Evolutionary conservation across 2,329 filamentous ascomycete species (phyloP).

Genomic region (Tolypocladium nubicola): DNA sequence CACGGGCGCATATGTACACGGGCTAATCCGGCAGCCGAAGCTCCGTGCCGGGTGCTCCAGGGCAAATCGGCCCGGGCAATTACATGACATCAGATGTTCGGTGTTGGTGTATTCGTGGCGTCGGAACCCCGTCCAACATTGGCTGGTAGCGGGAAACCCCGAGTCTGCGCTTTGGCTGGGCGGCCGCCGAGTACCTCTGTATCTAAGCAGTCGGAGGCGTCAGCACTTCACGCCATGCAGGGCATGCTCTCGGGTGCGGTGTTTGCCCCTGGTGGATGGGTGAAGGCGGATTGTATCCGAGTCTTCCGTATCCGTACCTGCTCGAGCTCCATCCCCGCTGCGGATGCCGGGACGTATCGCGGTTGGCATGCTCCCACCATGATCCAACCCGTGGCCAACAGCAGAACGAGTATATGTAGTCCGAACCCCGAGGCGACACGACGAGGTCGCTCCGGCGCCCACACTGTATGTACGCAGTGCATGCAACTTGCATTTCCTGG

Average conservation of each 20-base stretch:
- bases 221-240: too few species aligned
- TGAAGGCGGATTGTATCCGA: neutral
- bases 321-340: neutral
- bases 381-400: neutral
- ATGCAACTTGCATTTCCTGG: neutral
- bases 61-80: neutral
- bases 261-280: too few species aligned
- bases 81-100: neutral
- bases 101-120: neutral
- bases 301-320: neutral
- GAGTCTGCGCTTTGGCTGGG: too few species aligned
- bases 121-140: too few species aligned
- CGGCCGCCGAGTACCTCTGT: too few species aligned
- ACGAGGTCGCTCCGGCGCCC: neutral
- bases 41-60: neutral
- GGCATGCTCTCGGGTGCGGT: too few species aligned
- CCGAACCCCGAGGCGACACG: too few species aligned
- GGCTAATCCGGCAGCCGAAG: neutral
- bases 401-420: too few species aligned
- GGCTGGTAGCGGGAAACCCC: too few species aligned
- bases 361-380: neutral
- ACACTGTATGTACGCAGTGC: neutral
- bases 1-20: neutral
- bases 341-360: neutral
- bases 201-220: too few species aligned